Evolutionary conservation across 2,329 filamentous ascomycete species (phyloP), one percentile per base, ranked within the genome.

Genomic region (Bipolaris bicolor): DNA sequence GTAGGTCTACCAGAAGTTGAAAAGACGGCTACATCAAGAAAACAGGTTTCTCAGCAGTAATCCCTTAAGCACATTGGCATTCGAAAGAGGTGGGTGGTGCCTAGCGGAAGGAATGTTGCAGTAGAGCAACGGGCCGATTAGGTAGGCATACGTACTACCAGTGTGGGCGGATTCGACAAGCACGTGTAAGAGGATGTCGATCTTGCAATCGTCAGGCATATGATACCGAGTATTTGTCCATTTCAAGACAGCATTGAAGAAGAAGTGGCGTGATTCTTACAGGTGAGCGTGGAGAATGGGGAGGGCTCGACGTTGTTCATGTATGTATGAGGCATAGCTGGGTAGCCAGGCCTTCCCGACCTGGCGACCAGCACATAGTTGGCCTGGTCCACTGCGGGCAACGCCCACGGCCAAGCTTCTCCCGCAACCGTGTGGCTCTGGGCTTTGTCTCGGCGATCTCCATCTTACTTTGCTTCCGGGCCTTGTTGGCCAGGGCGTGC

Each of bases 391-490:
- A 29, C 49, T 24, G 22, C 51, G 51, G 40, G 16, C 49, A 49
- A 47, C 37, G 26, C 29, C 48, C 48, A 26, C 46, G 20, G 54
- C 44, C 54, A 50, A 51, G 50, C 55, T 57, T 55, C 48, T 40
- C 47, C 51, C 51, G 37, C 49, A 48, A 41, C 33, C 44, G 50
- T 45, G 29, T 46, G n/a, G 41, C 41, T 44, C 51, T 53, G 45
- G 50, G n/a, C 48, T 44, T 44, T 26, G 47, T 53, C 55, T 60
- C 55, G 58, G 47, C 43, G 39, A 44, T 41, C 44, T 31, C 40
- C 34, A 47, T 47, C 54, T 16, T 47, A 33, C 13, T 13, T 26
- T 18, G 31, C 47, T 43, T 18, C 48, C 41, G 47, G 20, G 36
- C 26, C 22, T 43, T 41, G 24, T 43, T 47, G 37, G 41, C 44